phyloP scores from a whole-genome alignment of 2,329 filamentous ascomycete species.

The Microcyclospora tardicrescens region DNA sequence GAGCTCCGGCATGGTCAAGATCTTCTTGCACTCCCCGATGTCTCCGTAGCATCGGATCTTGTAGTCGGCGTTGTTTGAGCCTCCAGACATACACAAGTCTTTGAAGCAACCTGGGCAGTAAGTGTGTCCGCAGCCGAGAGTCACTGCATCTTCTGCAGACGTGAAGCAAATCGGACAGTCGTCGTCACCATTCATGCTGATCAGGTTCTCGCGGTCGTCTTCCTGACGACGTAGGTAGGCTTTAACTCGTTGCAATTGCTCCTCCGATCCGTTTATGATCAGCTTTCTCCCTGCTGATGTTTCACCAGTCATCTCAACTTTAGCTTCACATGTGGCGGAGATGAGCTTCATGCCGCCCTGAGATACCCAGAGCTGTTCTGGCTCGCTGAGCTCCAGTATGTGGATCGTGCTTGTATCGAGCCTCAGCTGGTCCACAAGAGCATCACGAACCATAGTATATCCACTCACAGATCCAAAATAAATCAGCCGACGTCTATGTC shows the following conservation, averaged over 20 bases:
- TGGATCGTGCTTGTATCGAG: background rate
- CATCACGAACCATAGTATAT: background rate
- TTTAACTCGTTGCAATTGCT: background rate
- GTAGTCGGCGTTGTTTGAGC: background rate
- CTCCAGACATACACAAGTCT: conserved; percentile 1
- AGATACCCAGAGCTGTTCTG: background rate
- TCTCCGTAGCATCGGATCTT: conserved; percentile 1
- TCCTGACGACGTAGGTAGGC: too few species aligned
- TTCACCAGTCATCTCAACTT: background rate
- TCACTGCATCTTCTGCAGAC: conserved; percentile 2
- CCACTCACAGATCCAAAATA: background rate
- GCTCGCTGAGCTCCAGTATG: background rate
- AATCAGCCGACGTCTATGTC: background rate
- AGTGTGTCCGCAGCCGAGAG: background rate
- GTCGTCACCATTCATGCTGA: background rate
- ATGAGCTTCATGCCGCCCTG: background rate
- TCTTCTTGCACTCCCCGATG: background rate
- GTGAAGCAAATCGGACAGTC: conserved; percentile 5
- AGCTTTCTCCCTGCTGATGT: background rate
- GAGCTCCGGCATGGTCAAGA: background rate
- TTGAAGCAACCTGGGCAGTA: conserved; percentile 5
- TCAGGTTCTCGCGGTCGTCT: background rate
- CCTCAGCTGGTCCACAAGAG: background rate
- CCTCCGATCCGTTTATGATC: background rate
- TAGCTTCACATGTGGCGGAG: background rate